Evolutionary conservation across 805 yeast genomes (phyloP).

Genomic region (Hermanozyma aechmeae): DNA sequence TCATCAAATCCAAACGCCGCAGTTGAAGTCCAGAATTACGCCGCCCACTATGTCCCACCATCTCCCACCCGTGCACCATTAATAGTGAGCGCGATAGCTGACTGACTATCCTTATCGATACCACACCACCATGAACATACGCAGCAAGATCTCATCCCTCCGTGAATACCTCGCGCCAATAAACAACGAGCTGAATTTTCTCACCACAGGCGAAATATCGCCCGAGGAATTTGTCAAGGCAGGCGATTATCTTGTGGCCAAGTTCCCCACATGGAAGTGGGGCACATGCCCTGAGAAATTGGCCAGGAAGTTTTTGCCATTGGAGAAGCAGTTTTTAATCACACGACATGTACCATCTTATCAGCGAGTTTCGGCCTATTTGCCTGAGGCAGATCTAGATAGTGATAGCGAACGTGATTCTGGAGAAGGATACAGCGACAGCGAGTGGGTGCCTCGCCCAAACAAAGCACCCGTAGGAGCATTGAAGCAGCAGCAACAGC

Average conservation of each 20-base stretch:
- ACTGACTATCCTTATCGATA: too few relatives aligned
- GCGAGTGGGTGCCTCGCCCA: slow-evolving; percentile 8
- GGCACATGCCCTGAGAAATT: slow-evolving; percentile 22
- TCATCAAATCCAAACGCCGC: too few relatives aligned
- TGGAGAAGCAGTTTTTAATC: slow-evolving; percentile 77
- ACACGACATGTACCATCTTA: slow-evolving; percentile 86
- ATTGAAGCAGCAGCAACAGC: slow-evolving; percentile 1
- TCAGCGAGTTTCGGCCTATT: slow-evolving; percentile 54
- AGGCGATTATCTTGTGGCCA: slow-evolving; percentile 84
- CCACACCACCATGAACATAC: slow-evolving; percentile 7
- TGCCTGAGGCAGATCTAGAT: slow-evolving; percentile 23
- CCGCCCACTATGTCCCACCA: too few relatives aligned
- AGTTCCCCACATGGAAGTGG: slow-evolving; percentile 98
- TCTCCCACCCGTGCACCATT: too few relatives aligned
- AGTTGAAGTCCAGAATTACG: too few relatives aligned
- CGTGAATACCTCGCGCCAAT: slow-evolving; percentile 93
- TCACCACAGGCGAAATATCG: slow-evolving; percentile 81
- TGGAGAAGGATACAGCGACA: slow-evolving; percentile 1
- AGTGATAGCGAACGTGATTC: not conserved
- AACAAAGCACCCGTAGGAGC: slow-evolving; percentile 1
- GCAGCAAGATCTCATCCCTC: slow-evolving; percentile 58
- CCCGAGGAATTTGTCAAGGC: slow-evolving; percentile 94
- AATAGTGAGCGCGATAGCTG: too few relatives aligned
- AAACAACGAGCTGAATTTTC: slow-evolving; percentile 76
- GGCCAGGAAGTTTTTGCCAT: slow-evolving; percentile 65